A percentile compares a stretch with the other conserved stretches of the same genome.
These are phyloP conservation scores for Marchantia paleacea DNA, from an alignment of 225 moss, liverwort and hornwort genomes.

Conservation along the genomic window DNA sequence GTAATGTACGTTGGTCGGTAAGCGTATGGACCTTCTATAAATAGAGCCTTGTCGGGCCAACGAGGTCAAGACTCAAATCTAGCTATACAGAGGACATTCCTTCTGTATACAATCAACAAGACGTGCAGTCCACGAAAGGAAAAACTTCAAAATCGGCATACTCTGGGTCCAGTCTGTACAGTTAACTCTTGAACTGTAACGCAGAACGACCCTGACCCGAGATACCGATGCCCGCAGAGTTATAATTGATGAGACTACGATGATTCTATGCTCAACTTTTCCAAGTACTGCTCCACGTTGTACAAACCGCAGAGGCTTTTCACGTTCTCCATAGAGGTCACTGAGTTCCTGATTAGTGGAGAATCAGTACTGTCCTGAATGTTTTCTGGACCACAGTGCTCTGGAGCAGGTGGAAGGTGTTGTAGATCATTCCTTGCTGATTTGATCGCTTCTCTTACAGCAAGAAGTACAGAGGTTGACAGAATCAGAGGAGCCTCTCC, in stretches of 20 bases:
- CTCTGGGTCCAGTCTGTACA: too few species aligned
- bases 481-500: constrained; percentile 72
- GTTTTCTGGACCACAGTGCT: neutral
- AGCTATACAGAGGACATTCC: too few species aligned
- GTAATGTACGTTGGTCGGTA: too few species aligned
- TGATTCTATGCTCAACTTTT: constrained; percentile 23
- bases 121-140: too few species aligned
- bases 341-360: constrained; percentile 35
- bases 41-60: too few species aligned
- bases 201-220: too few species aligned
- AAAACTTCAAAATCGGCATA: too few species aligned
- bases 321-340: constrained; percentile 53
- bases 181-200: too few species aligned
- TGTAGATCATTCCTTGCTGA: constrained; percentile 44
- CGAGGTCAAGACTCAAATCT: too few species aligned
- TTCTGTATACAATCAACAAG: too few species aligned
- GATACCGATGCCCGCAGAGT: too few species aligned
- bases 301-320: constrained; percentile 60
- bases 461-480: constrained; percentile 56
- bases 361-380: neutral
- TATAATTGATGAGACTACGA: neutral
- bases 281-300: constrained; percentile 59
- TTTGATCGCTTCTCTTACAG: constrained; percentile 54
- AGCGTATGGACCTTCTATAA: too few species aligned
- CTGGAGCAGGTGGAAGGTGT: neutral